These are phyloP conservation scores for Ophiorrhiza pumila DNA, from an alignment of 257 asterid genomes.

Conservation along the genomic window DNA sequence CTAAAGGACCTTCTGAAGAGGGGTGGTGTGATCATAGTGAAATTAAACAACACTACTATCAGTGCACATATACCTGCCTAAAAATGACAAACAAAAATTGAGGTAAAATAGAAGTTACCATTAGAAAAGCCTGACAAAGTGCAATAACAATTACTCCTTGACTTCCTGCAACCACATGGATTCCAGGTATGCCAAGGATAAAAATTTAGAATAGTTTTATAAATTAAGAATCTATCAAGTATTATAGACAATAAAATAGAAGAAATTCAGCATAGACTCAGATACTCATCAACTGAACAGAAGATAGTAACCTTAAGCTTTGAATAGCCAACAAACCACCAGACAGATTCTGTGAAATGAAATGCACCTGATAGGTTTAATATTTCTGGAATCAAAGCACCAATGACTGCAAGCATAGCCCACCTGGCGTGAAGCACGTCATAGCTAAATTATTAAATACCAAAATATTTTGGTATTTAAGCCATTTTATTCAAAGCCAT, in stretches of 20 bases:
- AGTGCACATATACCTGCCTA: not conserved
- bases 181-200: slow-evolving; percentile 69
- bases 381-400: too few relatives aligned
- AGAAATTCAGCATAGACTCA: not conserved
- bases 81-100: not conserved
- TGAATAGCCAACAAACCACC: slow-evolving; percentile 96
- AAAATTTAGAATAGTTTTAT: not conserved
- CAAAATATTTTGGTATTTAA: too few relatives aligned
- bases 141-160: slow-evolving; percentile 89
- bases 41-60: too few relatives aligned
- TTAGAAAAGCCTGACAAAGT: slow-evolving; percentile 80
- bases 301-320: slow-evolving; percentile 68
- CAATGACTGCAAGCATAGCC: too few relatives aligned
- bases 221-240: not conserved
- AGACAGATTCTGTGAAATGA: too few relatives aligned
- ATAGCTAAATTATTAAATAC: too few relatives aligned
- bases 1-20: not conserved
- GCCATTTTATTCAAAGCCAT: too few relatives aligned
- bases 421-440: too few relatives aligned
- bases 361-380: too few relatives aligned
- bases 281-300: not conserved
- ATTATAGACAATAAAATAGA: not conserved
- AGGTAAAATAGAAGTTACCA: slow-evolving; percentile 39
- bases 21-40: too few relatives aligned
- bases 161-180: slow-evolving; percentile 85